A percentile compares a stretch with the other conserved stretches of the same genome.
These are phyloP conservation scores for Pseudofabraea citricarpa DNA, from an alignment of 2,329 filamentous ascomycete genomes.

Conservation along the genomic window DNA sequence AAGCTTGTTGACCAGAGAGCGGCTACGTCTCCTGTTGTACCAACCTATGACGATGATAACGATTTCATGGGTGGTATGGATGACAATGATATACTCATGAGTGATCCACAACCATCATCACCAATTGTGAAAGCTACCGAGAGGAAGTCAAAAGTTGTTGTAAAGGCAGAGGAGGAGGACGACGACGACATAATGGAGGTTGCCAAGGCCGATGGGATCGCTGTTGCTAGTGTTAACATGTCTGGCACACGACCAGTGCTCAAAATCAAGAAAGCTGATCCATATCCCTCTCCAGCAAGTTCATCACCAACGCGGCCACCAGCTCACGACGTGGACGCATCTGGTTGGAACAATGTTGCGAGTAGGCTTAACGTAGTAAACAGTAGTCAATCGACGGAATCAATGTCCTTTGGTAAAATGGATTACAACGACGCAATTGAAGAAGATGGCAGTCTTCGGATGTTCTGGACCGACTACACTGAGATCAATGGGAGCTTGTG, in stretches of 20 bases:
- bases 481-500: slow-evolving; percentile 89
- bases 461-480: slow-evolving; percentile 97
- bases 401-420: slow-evolving; percentile 70
- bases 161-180: slow-evolving; percentile 62
- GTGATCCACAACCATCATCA: slow-evolving; percentile 81
- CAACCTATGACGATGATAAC: slow-evolving; percentile 53
- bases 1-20: slow-evolving; percentile 47
- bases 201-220: slow-evolving; percentile 67
- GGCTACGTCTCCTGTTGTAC: slow-evolving; percentile 40
- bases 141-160: slow-evolving; percentile 56
- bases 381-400: slow-evolving; percentile 63
- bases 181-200: slow-evolving; percentile 86
- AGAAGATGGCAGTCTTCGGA: slow-evolving; percentile 81
- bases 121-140: slow-evolving; percentile 75
- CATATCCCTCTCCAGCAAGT: slow-evolving; percentile 65
- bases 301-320: slow-evolving; percentile 68
- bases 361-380: slow-evolving; percentile 81
- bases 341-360: slow-evolving; percentile 84
- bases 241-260: slow-evolving; percentile 73
- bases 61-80: slow-evolving; percentile 51
- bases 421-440: slow-evolving; percentile 83
- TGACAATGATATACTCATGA: slow-evolving; percentile 72
- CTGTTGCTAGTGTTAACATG: slow-evolving; percentile 74
- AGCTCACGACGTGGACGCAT: slow-evolving; percentile 64
- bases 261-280: slow-evolving; percentile 63